A percentile compares a stretch with the other conserved stretches of the same genome.
Evolutionary conservation across 2,329 filamentous ascomycete genomes (phyloP).

Genomic region (Pleoardoris graminearum): DNA sequence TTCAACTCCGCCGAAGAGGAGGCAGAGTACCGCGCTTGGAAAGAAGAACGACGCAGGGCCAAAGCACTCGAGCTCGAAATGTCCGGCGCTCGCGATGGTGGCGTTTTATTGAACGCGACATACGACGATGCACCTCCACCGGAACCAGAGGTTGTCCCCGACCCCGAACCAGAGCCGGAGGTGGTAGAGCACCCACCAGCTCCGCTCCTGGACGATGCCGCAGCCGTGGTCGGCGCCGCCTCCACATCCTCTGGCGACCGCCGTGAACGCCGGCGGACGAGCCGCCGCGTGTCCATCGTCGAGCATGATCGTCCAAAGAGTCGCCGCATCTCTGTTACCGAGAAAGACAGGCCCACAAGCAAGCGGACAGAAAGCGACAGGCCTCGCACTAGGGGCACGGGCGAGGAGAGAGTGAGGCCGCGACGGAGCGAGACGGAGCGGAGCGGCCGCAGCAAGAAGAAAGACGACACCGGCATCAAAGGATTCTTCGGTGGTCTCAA

Average conservation of each 20-base stretch:
- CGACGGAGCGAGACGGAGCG: slow-evolving; percentile 33
- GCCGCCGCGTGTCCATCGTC: slow-evolving; percentile 28
- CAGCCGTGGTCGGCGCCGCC: slow-evolving; percentile 27
- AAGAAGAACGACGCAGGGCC: slow-evolving; percentile 34
- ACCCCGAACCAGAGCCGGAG: slow-evolving; percentile 1
- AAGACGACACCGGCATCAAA: slow-evolving; percentile 35
- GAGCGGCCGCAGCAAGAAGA: slow-evolving; percentile 33
- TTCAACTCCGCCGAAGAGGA: slow-evolving; percentile 39
- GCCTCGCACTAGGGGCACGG: slow-evolving; percentile 25
- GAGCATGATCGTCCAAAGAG: slow-evolving; percentile 35
- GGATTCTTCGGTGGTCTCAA: slow-evolving; percentile 38
- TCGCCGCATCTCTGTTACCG: slow-evolving; percentile 36
- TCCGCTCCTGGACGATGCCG: slow-evolving; percentile 30
- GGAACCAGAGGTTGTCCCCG: slow-evolving; percentile 8
- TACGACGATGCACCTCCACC: slow-evolving; percentile 24
- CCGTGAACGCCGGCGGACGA: slow-evolving; percentile 26
- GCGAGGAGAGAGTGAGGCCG: slow-evolving; percentile 28
- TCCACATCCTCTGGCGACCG: slow-evolving; percentile 37
- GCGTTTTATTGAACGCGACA: slow-evolving; percentile 21
- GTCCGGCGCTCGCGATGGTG: slow-evolving; percentile 32
- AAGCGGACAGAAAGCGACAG: slow-evolving; percentile 36
- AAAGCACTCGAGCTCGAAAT: slow-evolving; percentile 30
- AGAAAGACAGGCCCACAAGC: slow-evolving; percentile 35
- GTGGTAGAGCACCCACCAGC: slow-evolving; percentile 15
- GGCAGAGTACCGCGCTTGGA: slow-evolving; percentile 35